These are phyloP conservation scores for Penicillium robsamsonii DNA, from an alignment of 495 filamentous ascomycete genomes.

Conservation along the genomic window DNA sequence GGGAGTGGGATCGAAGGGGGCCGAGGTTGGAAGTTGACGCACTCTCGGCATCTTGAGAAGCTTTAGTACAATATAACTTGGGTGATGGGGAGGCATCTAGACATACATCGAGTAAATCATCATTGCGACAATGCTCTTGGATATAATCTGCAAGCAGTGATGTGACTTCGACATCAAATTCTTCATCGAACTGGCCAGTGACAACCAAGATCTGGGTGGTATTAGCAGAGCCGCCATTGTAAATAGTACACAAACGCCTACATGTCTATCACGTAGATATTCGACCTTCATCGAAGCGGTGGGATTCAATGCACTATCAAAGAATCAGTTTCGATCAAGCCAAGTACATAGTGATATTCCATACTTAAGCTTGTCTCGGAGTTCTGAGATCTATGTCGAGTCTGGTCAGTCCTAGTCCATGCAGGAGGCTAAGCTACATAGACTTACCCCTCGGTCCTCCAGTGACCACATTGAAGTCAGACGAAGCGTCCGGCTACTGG, in stretches of 20 bases:
- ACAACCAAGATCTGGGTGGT: neutral
- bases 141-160: slow-evolving; percentile 19
- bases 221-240: neutral
- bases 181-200: neutral
- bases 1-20: neutral
- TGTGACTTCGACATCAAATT: slow-evolving; percentile 5
- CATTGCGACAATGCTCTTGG: slow-evolving; percentile 18
- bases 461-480: neutral
- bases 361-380: neutral
- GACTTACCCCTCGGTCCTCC: neutral
- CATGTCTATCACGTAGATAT: neutral
- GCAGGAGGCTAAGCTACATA: neutral
- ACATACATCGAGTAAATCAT: slow-evolving; percentile 31
- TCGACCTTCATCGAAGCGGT: neutral
- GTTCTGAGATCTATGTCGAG: neutral
- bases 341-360: neutral
- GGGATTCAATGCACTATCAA: neutral
- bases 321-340: neutral
- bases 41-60: neutral
- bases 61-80: neutral
- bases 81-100: neutral
- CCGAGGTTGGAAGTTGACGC: neutral
- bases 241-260: neutral
- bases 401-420: neutral
- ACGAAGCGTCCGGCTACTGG: neutral